Evolutionary conservation across 495 filamentous ascomycete genomes (phyloP), one percentile per base, ranked within the genome.

Genomic region (Neurospora sp.): DNA sequence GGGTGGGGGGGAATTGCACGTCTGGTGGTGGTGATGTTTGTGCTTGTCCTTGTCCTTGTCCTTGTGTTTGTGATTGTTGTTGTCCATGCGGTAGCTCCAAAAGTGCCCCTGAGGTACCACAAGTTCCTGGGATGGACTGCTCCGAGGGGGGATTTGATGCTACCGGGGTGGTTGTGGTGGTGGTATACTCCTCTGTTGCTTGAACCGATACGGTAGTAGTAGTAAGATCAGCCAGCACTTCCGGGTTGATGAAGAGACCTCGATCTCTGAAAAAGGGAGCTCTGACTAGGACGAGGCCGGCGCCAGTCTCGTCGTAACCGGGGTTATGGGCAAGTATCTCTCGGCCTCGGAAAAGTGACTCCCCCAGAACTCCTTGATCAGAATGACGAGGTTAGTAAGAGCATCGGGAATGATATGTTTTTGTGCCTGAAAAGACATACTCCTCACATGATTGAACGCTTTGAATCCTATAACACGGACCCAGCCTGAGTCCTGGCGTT

Each of bases 381-480:
- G 20, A 6, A 65, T 35, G 27, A 16, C 3, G 22, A 4, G 2
- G 14, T 65, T 35, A 65, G 27, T 14, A 18, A 65, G 27, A 65
- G 22, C 14, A 7, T 16, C 3, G 6, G 3, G 0, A 8, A 9
- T 9, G 6, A 12, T 14, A 31, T 27, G 14, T 7, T 35, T 18
- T 18, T 9, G 14, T 35, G 3, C 6, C 35, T 8, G 14, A 8
- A 27, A 65, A 27, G 10, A 65, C 53, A 14, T 70, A 73, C 74
- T 68, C 12, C 59, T 68, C 10, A 75, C 71, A 68, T 73, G 39
- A 1, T 61, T 45, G 20, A 70, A 75, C 4, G 48, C 39, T 2
- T 38, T 68, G 35, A 73, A 39, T 22, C 74, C 74, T 22, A 73
- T 18, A 4, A 75, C 74, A n/a, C 74, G 74, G 40, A 75, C 44